Conservation (phyloP, 768 basidiomycete genomes). For the Suillus variegatus region DNA sequence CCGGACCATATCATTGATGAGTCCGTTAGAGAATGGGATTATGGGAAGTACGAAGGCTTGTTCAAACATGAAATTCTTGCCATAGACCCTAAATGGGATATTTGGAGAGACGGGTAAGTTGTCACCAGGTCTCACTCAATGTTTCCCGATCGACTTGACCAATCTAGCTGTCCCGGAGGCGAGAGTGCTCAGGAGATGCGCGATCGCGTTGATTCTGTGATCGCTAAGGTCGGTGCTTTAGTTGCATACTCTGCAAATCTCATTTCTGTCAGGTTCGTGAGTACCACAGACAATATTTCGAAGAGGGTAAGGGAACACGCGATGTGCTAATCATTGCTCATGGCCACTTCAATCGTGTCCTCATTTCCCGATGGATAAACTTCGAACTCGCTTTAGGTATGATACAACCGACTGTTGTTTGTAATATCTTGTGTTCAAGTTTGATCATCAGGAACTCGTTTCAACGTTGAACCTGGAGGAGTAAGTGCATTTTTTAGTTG, state of each 20-base stretch:
- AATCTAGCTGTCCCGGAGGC: slow-evolving; percentile 79
- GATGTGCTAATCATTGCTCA: slow-evolving; percentile 92
- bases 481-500: slow-evolving; percentile 40
- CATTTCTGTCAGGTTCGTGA: slow-evolving; percentile 56
- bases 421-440: neutral
- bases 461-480: slow-evolving; percentile 84
- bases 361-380: slow-evolving; percentile 82
- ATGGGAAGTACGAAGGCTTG: slow-evolving; percentile 89
- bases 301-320: slow-evolving; percentile 63
- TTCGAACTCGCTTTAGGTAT: slow-evolving; percentile 62
- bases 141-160: slow-evolving; percentile 12
- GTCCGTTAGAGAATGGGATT: slow-evolving; percentile 84
- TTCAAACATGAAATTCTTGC: slow-evolving; percentile 74
- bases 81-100: slow-evolving; percentile 64
- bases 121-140: neutral
- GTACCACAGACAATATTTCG: slow-evolving; percentile 69
- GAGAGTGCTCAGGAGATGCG: slow-evolving; percentile 84
- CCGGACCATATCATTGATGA: slow-evolving; percentile 65
- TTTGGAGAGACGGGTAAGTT: slow-evolving; percentile 81
- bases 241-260: neutral
- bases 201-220: slow-evolving; percentile 73
- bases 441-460: slow-evolving; percentile 58
- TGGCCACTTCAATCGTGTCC: slow-evolving; percentile 74
- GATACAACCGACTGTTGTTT: slow-evolving; percentile 14
- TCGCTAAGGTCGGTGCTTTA: slow-evolving; percentile 54